Evolutionary conservation across 2,329 filamentous ascomycete species (phyloP), one percentile per base, ranked within the genome.

Genomic region (Curvularia verruculosa): DNA sequence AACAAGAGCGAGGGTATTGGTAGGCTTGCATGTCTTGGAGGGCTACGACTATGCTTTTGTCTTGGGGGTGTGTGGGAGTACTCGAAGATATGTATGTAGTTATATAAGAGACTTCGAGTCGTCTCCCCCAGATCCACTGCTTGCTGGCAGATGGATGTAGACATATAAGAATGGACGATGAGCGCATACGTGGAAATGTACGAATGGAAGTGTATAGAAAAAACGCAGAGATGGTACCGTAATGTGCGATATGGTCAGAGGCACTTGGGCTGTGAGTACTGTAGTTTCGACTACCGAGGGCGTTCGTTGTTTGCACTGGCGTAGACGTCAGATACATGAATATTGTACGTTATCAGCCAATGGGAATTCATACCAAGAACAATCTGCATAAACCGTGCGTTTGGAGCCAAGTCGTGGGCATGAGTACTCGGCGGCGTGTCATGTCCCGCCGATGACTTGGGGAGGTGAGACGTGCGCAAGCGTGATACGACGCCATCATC

Each of bases 401-500:
- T 47, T 48, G 49, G 31, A 26, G 49, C 47, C 23, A 13, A 29
- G 29, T 50, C 26, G 26, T 39, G 10, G 44, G 52, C 59, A 58
- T 56, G 59, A 54, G 44, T 39, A 31, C 23, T 43, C 43, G 41
- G 61, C 51, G 47, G 59, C 52, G 58, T 31, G 52, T 51, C 24
- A 49, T 19, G 15, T 58, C 56, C 66, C 59, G 63, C 65, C 61
- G 49, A 64, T 55, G 54, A 50, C 52, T 52, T 56, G 61, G 64
- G 61, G 40, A 37, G 48, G 53, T 46, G 58, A 55, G 58, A 60
- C 62, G 60, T 63, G 62, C 58, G 46, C 64, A 67, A 62, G 65
- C 68, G 67, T 63, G 60, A 70, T 60, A 64, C 60, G 46, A 63
- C 56, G 57, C 60, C 54, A 52, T 51, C 47, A 37, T 46, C 19